Base-by-base conservation (phyloP, 2,329 filamentous ascomycete species). In the Samsoniella hepiali region DNA sequence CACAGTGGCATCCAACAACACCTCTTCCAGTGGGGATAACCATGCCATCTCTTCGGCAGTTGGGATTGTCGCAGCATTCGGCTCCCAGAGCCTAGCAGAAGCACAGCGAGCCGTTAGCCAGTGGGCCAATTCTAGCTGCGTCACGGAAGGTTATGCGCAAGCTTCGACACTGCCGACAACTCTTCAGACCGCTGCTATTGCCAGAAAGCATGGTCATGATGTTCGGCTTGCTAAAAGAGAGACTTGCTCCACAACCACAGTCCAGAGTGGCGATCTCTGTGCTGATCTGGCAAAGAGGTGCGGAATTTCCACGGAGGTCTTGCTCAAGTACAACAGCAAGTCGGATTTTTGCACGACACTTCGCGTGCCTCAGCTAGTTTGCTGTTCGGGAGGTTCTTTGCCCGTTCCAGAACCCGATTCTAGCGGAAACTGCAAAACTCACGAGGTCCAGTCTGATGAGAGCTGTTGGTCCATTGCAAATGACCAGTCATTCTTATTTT, bases 301-400 rank as follows among this genome's bases (percentile, higher is more conserved):
- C 34, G 44, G 36, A 22, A 50, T 60, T 9, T 40, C 58, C 22
- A 42, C 17, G 1, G 17, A 17, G 22, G 34, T 53, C 10, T 17
- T 60, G n/a, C 31, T 42, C n/a, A 51, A 53, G 3, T 60, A 51
- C 36, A 60, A 59, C n/a, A 49, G 27, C 29, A 5, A 17, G 5
- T 2, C 5, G 3, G 40, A 57, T 2, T 57, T 57, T 7, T 57
- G 54, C 17, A 45, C 40, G 2, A 57, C 27, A 3, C 40, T 57
- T 10, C 27, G 0, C 80, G 78, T 58, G 65, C 62, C 4, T 67
- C 69, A 9, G 75, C 79, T 64, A 66, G 73, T 78, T 11, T 79
- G 77, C 67, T 79, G 76, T 63, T 70, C 71, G 0, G 31, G 61
- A 5, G 77, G 76, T 11, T 68, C 63, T 5, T 66, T 76, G 29